phyloP scores from a whole-genome alignment of 2,329 filamentous ascomycete species.

The Capronia americana region DNA sequence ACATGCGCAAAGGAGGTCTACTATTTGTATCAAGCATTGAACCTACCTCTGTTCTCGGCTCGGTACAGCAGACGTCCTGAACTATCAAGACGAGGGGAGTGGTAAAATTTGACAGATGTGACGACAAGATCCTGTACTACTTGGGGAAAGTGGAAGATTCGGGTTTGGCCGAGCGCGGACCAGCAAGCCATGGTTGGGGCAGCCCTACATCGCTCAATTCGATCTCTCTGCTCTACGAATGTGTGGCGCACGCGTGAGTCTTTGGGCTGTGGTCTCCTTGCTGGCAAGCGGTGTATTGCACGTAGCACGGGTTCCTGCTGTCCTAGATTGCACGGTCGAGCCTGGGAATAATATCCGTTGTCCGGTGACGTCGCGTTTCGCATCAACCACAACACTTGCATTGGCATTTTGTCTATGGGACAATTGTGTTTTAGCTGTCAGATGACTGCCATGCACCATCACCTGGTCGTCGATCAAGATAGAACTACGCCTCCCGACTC shows the following conservation, averaged over 20 bases:
- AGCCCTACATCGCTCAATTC: no score
- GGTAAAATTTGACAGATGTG: not conserved
- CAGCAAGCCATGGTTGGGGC: not conserved
- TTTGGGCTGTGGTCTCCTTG: not conserved
- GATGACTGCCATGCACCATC: not conserved
- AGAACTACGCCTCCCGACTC: not conserved
- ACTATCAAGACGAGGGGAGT: not conserved
- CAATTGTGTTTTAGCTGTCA: not conserved
- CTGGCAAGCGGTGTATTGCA: not conserved
- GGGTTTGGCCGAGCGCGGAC: not conserved
- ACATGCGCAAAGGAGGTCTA: not conserved
- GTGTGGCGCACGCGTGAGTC: not conserved
- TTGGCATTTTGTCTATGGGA: not conserved
- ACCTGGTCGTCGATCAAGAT: slow-evolving; percentile 2
- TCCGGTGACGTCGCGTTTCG: slow-evolving; percentile 1
- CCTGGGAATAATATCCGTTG: not conserved
- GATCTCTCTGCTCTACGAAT: not conserved
- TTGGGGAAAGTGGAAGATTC: slow-evolving; percentile 3
- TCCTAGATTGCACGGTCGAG: not conserved
- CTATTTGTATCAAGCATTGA: not conserved
- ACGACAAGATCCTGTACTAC: not conserved
- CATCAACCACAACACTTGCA: not conserved
- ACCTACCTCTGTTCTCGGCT: not conserved
- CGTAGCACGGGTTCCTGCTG: not conserved
- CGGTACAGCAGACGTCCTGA: not conserved